These are phyloP conservation scores for Puccinia novopanici DNA, from an alignment of 1,284 basidiomycete species.

Conservation along the genomic window DNA sequence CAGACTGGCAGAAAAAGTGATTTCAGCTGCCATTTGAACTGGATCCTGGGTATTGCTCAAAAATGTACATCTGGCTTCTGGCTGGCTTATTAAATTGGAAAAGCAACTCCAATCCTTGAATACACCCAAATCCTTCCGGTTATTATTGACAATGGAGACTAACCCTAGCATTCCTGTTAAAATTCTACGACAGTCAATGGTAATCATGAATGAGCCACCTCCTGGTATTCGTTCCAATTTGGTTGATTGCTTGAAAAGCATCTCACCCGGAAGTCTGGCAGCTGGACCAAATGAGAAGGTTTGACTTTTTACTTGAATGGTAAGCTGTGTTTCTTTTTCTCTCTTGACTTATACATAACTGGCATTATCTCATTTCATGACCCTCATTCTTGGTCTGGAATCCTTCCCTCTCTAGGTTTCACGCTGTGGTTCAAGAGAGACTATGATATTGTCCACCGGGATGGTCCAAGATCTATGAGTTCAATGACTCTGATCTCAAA, in stretches of 20 bases:
- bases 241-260: slow-evolving; percentile 80
- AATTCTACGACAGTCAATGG: slow-evolving; percentile 89
- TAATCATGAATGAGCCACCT: slow-evolving; percentile 96
- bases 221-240: slow-evolving; percentile 93
- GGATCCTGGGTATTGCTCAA: slow-evolving; percentile 93
- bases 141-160: slow-evolving; percentile 95
- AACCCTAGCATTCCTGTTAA: slow-evolving; percentile 90
- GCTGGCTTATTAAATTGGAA: slow-evolving; percentile 90
- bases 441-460: slow-evolving; percentile 89
- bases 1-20: slow-evolving; percentile 86
- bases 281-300: slow-evolving; percentile 83
- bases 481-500: slow-evolving; percentile 96
- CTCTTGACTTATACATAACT: too few relatives aligned
- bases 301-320: slow-evolving; percentile 79
- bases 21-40: slow-evolving; percentile 81
- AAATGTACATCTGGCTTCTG: slow-evolving; percentile 82
- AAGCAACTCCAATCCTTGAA: slow-evolving; percentile 92
- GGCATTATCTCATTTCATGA: too few relatives aligned
- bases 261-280: slow-evolving; percentile 70
- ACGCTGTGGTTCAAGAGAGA: slow-evolving; percentile 91
- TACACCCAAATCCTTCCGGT: slow-evolving; percentile 78
- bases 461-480: slow-evolving; percentile 94
- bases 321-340: too few relatives aligned
- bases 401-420: slow-evolving; percentile 68
- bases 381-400: too few relatives aligned